Conservation (phyloP, 2,329 filamentous ascomycete genomes). For the Elsinoe ampelina region DNA sequence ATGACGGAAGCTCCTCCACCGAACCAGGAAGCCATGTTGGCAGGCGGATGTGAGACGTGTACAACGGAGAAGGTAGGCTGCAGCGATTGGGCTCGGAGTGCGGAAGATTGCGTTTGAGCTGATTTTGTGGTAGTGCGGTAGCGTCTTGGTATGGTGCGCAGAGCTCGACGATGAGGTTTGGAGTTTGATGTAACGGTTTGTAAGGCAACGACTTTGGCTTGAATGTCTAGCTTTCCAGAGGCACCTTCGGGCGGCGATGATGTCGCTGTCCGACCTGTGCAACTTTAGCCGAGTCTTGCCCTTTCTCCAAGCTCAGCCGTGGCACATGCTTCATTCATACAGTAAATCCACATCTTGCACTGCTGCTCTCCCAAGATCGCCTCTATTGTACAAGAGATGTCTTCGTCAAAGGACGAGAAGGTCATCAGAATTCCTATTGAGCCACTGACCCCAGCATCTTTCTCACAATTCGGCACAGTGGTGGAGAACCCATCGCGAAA, state of each 20-base stretch:
- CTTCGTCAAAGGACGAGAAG: neutral
- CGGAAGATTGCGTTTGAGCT: neutral
- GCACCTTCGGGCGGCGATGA: constrained; percentile 7
- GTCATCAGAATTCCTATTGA: constrained; percentile 45
- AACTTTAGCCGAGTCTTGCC: neutral
- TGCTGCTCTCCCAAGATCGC: neutral
- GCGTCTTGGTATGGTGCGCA: neutral
- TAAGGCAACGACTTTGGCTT: constrained; percentile 9
- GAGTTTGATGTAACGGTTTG: constrained; percentile 7
- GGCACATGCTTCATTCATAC: neutral
- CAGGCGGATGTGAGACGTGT: neutral
- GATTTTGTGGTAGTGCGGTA: neutral
- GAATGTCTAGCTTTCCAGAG: constrained; percentile 4
- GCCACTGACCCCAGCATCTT: constrained; percentile 59
- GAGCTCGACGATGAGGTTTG: constrained; percentile 4
- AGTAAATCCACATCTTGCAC: neutral
- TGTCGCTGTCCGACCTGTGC: neutral
- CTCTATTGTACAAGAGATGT: neutral
- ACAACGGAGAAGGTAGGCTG: neutral
- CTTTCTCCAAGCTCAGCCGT: neutral
- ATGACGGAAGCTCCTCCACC: constrained; percentile 80
- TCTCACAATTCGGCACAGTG: constrained; percentile 74
- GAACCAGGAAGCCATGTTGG: constrained; percentile 92
- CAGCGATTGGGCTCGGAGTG: neutral
- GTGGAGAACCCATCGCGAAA: constrained; percentile 56